Base-by-base conservation (phyloP, 108 stramenopile genomes). In the Skeletonema marinoi region DNA sequence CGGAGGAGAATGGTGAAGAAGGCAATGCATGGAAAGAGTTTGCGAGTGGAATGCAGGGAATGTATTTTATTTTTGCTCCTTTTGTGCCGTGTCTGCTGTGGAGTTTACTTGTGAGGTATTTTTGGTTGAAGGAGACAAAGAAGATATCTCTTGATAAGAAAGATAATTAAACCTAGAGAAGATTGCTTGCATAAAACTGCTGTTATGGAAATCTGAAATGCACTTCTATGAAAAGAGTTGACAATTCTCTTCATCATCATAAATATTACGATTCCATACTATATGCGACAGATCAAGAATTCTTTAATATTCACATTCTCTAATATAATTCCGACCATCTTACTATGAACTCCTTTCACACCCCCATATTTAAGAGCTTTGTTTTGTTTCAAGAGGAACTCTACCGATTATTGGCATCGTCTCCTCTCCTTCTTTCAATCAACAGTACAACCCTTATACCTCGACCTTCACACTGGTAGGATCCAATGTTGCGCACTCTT, bases 401-500 rank as follows among this genome's bases (percentile, higher is more conserved):
- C 5, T 51, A 51, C 50, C 25, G 54, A 56, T 11, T 25, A 9
- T 25, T 56, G 44, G 14, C 16, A n/a, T 25, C 25, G 9, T 56
- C 54, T 56, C 39, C 39, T 56, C 25, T 56, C 9, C 25, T 56
- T 56, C 54, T 25, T 2, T 25, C 54, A 25, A 9, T 19, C 54
- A 56, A 2, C 19, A 56, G 54, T 29, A 29, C 2, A 5, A 4
- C 21, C 54, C 2, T 56, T 56, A 78, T 48, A 39, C 83, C n/a
- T 73, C 76, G n/a, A 94, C 70, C 68, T 94, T 86, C 35, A 94
- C 80, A 68, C 84, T 88, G 36, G 66, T 87, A 6, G 90, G 90
- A 50, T 94, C 93, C 63, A 94, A 77, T 36, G 65, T 62, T 46
- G 90, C 92, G 63, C 92, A 94, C 66, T 89, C 96, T 63, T 89